A percentile compares a stretch with the other conserved stretches of the same genome.
Conservation (phyloP, 495 filamentous ascomycete species). For the Podospora australis region DNA sequence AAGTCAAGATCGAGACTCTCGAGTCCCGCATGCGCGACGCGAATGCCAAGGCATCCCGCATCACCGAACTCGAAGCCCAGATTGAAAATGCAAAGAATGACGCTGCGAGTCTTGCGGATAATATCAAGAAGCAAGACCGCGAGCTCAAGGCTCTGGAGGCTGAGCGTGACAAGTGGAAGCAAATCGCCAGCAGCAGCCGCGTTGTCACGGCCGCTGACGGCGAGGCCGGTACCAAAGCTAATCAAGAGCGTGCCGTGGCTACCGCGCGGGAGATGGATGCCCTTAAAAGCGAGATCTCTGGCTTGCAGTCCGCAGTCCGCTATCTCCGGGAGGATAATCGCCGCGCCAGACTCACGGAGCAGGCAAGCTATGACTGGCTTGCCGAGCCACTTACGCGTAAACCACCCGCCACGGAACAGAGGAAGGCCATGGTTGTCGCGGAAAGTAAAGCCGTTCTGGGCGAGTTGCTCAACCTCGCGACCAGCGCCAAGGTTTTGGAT, state of each 20-base stretch:
- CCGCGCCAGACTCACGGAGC: constrained; percentile 56
- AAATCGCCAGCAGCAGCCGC: constrained; percentile 60
- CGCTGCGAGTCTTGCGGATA: constrained; percentile 56
- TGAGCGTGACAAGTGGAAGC: constrained; percentile 70
- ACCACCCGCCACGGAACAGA: constrained; percentile 45
- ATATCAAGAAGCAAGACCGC: constrained; percentile 53
- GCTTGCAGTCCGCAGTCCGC: constrained; percentile 67
- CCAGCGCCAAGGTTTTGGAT: constrained; percentile 53
- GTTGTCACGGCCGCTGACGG: constrained; percentile 37
- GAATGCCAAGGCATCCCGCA: constrained; percentile 57
- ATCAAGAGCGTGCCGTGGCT: constrained; percentile 54
- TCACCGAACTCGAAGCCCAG: constrained; percentile 57
- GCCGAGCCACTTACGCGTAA: constrained; percentile 55
- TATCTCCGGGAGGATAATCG: constrained; percentile 73
- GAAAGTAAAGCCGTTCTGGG: constrained; percentile 66
- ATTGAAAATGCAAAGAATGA: constrained; percentile 49
- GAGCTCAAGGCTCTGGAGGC: constrained; percentile 52
- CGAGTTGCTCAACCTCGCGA: constrained; percentile 63
- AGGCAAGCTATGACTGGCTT: constrained; percentile 56
- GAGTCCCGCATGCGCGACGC: constrained; percentile 75
- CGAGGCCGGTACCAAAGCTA: constrained; percentile 44
- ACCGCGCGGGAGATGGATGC: constrained; percentile 69
- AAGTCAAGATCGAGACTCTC: constrained; percentile 87
- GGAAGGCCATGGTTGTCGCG: constrained; percentile 51
- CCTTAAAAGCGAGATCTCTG: constrained; percentile 62